Evolutionary conservation across 2,329 filamentous ascomycete species (phyloP), one percentile per base, ranked within the genome.

Genomic region (Tolypocladium ovalisporum): DNA sequence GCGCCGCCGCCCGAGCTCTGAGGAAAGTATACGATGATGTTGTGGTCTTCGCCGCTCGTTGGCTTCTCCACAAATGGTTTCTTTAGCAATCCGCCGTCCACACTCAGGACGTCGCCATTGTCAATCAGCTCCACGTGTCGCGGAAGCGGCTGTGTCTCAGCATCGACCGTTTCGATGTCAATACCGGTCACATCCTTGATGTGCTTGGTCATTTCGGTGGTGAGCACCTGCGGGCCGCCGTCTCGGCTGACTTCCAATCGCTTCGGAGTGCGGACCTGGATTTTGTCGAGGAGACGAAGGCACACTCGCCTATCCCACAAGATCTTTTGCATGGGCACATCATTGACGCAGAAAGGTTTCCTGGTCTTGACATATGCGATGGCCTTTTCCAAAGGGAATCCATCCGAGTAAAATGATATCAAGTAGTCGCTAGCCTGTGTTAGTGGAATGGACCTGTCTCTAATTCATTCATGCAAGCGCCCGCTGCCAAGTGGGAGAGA

Each of bases 21-120:
- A 27, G 93, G 90, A 67, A 95, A 97, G 74, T 97, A 99, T 57
- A 99, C 97, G 73, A 96, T 88, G 65, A 99, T 96, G 70, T 99
- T 99, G 75, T 99, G 94, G 67, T 99, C 93, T 73, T 99, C 94
- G 37, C 94, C 94, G 67, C 90, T 97, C n/a, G 91, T 92, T 0
- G 94, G 94, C 71, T 99, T 99, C 70, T 99, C 94, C 40, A 99
- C 94, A 68, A 99, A 99, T 0, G 94, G 94, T 69, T 99, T 99
- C 64, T 82, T 87, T 52, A 99, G 80, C 4, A 85, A 72, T 44
- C 82, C 79, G 13, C 93, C 94, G 68, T 99, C 93, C 12, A 99
- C 93, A 47, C 87, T 84, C 56, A 99, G 79, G 5, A 88, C 87
- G 68, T 99, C 92, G 34, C 89, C 89, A 63, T 96, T 87, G 61